phyloP scores from a whole-genome alignment of 805 yeast genomes.

The Candida boleticola region DNA sequence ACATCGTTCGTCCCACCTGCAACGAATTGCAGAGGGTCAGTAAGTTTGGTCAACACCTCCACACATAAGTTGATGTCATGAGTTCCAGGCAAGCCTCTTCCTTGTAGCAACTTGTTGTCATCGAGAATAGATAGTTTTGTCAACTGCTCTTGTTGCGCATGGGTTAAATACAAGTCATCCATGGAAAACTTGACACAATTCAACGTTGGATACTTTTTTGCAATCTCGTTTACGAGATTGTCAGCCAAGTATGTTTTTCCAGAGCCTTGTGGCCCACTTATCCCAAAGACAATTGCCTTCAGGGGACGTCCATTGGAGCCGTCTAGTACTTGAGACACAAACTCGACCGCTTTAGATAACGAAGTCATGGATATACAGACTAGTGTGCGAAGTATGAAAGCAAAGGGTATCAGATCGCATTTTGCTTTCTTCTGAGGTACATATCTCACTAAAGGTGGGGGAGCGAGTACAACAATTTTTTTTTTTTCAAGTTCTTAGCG shows the following conservation, averaged over 20 bases:
- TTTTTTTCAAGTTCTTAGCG: no score
- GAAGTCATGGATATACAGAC: slow-evolving; percentile 12
- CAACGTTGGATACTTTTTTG: slow-evolving; percentile 30
- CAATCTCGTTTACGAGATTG: slow-evolving; percentile 34
- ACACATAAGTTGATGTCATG: slow-evolving; percentile 64
- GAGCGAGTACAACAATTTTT: no score
- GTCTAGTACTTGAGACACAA: slow-evolving; percentile 25
- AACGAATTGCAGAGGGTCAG: background rate
- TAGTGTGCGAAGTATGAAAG: no score
- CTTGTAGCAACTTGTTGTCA: slow-evolving; percentile 58
- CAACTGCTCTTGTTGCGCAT: slow-evolving; percentile 53
- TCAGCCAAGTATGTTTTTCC: slow-evolving; percentile 65
- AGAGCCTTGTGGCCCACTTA: slow-evolving; percentile 78
- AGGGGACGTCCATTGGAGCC: background rate
- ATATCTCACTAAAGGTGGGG: no score
- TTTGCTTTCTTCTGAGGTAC: no score
- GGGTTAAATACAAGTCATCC: slow-evolving; percentile 83
- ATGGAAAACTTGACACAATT: slow-evolving; percentile 58
- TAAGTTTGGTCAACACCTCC: slow-evolving; percentile 30
- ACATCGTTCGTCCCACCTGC: slow-evolving; percentile 20
- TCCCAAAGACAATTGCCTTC: slow-evolving; percentile 52
- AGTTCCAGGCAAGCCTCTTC: slow-evolving; percentile 93
- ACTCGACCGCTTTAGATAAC: slow-evolving; percentile 16
- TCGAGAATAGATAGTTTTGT: slow-evolving; percentile 26
- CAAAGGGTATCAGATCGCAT: background rate